Evolutionary conservation across 345 rosid genomes (phyloP).

Genomic region (Eucalyptus cloeziana): DNA sequence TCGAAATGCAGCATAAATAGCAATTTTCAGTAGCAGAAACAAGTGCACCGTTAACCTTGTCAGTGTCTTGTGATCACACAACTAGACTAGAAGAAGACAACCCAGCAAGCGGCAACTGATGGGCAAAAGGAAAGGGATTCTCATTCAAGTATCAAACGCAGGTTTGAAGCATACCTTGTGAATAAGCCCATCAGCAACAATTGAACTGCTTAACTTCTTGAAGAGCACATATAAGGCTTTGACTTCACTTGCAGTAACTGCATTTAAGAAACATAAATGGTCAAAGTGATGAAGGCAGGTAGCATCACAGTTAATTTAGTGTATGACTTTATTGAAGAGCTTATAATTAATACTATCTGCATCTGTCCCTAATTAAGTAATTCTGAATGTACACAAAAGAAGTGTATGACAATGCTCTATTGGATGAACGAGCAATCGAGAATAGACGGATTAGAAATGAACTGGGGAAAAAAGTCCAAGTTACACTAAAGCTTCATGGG

Average conservation of each 20-base stretch:
- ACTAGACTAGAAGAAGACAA: background rate
- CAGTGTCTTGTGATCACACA: background rate
- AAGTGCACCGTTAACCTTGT: background rate
- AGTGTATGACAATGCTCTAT: background rate
- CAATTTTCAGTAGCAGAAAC: background rate
- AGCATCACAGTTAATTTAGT: background rate
- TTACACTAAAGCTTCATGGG: background rate
- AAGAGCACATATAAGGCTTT: constrained; percentile 74
- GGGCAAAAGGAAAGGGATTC: background rate
- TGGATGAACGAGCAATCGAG: background rate
- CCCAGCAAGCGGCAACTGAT: background rate
- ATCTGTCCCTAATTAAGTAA: background rate
- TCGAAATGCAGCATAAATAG: background rate
- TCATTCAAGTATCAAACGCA: background rate
- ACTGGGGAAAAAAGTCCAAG: background rate
- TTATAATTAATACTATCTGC: background rate
- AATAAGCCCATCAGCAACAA: constrained; percentile 72
- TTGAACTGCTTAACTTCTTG: constrained; percentile 86
- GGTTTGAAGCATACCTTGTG: constrained; percentile 50
- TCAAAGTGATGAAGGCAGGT: background rate
- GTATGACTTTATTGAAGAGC: background rate
- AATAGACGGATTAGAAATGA: background rate
- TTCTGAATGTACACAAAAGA: background rate
- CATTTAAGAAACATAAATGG: background rate
- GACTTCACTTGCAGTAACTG: constrained; percentile 76